phyloP scores from a whole-genome alignment of 306 rosid genomes.

The Fragaria vesca region DNA sequence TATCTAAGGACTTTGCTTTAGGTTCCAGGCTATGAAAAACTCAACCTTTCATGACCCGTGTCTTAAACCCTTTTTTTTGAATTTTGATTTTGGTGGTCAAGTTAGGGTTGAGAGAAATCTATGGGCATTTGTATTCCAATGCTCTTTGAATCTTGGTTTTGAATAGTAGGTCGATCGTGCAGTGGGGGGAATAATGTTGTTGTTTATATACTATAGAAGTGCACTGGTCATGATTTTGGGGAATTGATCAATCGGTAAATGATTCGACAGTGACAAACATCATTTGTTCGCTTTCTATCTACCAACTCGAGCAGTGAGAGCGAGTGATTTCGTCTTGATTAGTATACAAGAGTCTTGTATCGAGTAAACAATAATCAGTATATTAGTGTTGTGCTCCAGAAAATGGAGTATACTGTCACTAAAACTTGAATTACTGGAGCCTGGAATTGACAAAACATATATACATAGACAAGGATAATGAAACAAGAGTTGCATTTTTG shows the following conservation, averaged over 20 bases:
- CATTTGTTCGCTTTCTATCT: background rate
- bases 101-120: constrained; percentile 28
- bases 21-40: background rate
- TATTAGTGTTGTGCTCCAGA: background rate
- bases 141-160: constrained; percentile 14
- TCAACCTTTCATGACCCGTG: constrained; percentile 32
- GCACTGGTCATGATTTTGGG: constrained; percentile 19
- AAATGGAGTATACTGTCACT: background rate
- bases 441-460: constrained; percentile 18
- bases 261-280: constrained; percentile 8
- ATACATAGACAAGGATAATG: background rate
- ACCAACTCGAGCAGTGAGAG: background rate
- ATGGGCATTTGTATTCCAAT: background rate
- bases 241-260: constrained; percentile 12
- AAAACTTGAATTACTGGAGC: background rate
- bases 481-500: constrained; percentile 20
- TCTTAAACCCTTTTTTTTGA: constrained; percentile 15
- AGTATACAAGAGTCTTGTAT: no score
- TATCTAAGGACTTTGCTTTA: constrained; percentile 14
- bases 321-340: background rate
- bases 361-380: background rate
- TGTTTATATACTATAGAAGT: background rate
- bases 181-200: background rate
- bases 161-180: constrained; percentile 23
- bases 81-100: constrained; percentile 17